A percentile compares a stretch with the other conserved stretches of the same genome.
phyloP scores from a whole-genome alignment of 2,329 filamentous ascomycete species.

The Cryphonectria parasitica region DNA sequence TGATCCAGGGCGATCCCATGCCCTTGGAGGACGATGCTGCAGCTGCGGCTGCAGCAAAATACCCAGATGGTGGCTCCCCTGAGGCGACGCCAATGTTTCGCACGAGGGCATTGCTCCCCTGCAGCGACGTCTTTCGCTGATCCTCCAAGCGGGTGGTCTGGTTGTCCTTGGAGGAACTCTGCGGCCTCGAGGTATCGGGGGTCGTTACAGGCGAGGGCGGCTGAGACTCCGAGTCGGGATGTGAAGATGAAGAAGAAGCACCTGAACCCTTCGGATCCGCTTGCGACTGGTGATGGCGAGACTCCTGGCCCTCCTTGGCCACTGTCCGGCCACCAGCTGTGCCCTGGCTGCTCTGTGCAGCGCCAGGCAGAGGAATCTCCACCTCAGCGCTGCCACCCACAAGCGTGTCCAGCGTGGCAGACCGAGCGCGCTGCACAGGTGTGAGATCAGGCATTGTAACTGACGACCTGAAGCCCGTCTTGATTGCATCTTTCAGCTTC shows the following conservation, averaged over 20 bases:
- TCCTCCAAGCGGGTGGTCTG: constrained; percentile 32
- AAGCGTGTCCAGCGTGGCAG: constrained; percentile 23
- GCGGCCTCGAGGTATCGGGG: constrained; percentile 48
- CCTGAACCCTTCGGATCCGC: constrained; percentile 41
- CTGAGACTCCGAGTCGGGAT: constrained; percentile 43
- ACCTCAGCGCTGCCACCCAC: constrained; percentile 12
- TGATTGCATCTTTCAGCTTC: constrained; percentile 30
- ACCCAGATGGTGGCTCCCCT: background rate
- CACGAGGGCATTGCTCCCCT: constrained; percentile 13
- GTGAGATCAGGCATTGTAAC: constrained; percentile 12
- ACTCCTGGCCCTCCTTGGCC: background rate
- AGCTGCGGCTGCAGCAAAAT: background rate
- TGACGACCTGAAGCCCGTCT: constrained; percentile 25
- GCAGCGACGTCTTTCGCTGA: constrained; percentile 14
- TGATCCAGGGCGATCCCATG: constrained; percentile 16
- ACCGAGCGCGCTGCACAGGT: constrained; percentile 9
- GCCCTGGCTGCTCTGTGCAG: constrained; percentile 6
- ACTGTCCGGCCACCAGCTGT: background rate
- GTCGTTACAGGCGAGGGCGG: constrained; percentile 45
- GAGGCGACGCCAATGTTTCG: background rate
- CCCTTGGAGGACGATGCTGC: background rate
- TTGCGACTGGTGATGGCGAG: constrained; percentile 7
- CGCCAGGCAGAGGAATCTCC: constrained; percentile 4
- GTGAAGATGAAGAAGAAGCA: constrained; percentile 47
- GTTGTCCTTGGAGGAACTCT: constrained; percentile 43